Evolutionary conservation across 2,329 filamentous ascomycete genomes (phyloP).

Genomic region (Exophiala alcalophila): DNA sequence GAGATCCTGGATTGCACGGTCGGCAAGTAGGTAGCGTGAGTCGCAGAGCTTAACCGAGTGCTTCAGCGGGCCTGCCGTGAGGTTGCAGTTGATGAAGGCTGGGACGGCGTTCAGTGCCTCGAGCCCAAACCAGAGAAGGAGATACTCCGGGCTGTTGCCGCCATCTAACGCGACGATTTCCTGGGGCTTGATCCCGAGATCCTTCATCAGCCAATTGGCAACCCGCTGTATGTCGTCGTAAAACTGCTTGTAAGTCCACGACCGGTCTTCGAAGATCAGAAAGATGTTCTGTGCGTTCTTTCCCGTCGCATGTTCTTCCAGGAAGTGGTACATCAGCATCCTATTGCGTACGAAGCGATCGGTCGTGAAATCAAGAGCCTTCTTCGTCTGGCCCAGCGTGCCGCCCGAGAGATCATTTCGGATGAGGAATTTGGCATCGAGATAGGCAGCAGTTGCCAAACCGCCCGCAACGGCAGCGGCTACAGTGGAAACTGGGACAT

Average conservation of each 20-base stretch:
- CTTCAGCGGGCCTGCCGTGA: constrained; percentile 60
- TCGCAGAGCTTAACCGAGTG: constrained; percentile 63
- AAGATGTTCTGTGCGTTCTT: constrained; percentile 54
- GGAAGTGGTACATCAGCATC: constrained; percentile 65
- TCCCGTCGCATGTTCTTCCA: constrained; percentile 57
- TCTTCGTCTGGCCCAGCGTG: constrained; percentile 30
- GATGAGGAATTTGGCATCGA: constrained; percentile 69
- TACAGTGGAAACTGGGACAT: constrained; percentile 20
- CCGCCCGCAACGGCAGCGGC: constrained; percentile 35
- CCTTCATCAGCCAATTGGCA: constrained; percentile 59
- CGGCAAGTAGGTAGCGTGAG: constrained; percentile 57
- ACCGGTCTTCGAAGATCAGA: constrained; percentile 65
- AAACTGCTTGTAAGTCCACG: constrained; percentile 59
- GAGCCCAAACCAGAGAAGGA: constrained; percentile 63
- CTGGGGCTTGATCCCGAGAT: constrained; percentile 54
- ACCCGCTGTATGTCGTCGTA: constrained; percentile 57
- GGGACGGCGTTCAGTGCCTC: constrained; percentile 65
- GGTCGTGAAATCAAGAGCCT: constrained; percentile 21
- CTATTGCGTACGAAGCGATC: constrained; percentile 49
- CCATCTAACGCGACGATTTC: constrained; percentile 66
- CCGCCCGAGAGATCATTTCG: constrained; percentile 58
- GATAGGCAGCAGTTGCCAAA: constrained; percentile 54
- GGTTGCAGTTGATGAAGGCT: constrained; percentile 65
- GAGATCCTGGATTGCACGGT: constrained; percentile 52
- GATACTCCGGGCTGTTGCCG: constrained; percentile 64